These are phyloP conservation scores for Solanum rostratum DNA, from an alignment of 257 asterid genomes.

Conservation along the genomic window DNA sequence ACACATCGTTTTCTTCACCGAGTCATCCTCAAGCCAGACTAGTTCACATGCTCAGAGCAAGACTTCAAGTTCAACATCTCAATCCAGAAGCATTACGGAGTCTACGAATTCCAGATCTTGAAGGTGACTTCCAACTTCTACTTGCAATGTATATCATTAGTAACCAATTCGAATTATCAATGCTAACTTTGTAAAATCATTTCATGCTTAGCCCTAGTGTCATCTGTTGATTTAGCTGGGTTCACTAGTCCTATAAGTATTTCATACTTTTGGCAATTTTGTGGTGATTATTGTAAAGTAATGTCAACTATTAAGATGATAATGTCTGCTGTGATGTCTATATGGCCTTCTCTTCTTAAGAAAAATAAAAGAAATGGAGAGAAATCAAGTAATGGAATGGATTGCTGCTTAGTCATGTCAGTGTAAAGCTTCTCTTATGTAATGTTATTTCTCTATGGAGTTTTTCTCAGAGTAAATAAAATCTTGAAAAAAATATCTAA, in stretches of 20 bases:
- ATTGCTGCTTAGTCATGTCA: background rate
- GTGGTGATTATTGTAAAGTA: background rate
- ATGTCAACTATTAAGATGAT: background rate
- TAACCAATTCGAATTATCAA: background rate
- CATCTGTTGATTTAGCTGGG: background rate
- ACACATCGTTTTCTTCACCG: conserved; percentile 54
- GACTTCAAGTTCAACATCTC: conserved; percentile 25
- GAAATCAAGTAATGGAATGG: background rate
- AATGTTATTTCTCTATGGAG: background rate
- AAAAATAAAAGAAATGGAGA: background rate
- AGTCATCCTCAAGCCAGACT: conserved; percentile 44
- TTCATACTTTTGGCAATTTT: background rate
- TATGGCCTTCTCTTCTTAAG: background rate
- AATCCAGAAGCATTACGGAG: conserved; percentile 12
- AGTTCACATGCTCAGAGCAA: conserved; percentile 28
- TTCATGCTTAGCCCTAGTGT: background rate
- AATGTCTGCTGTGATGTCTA: background rate
- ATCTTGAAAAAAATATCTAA: background rate
- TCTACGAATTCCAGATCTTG: conserved; percentile 1
- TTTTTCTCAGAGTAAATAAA: background rate
- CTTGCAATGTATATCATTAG: background rate
- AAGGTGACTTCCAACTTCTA: background rate
- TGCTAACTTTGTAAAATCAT: background rate
- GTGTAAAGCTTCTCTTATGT: background rate
- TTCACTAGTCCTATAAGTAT: background rate